Evolutionary conservation across 495 filamentous ascomycete genomes (phyloP), one percentile per base, ranked within the genome.

Genomic region (Extremus antarcticus): DNA sequence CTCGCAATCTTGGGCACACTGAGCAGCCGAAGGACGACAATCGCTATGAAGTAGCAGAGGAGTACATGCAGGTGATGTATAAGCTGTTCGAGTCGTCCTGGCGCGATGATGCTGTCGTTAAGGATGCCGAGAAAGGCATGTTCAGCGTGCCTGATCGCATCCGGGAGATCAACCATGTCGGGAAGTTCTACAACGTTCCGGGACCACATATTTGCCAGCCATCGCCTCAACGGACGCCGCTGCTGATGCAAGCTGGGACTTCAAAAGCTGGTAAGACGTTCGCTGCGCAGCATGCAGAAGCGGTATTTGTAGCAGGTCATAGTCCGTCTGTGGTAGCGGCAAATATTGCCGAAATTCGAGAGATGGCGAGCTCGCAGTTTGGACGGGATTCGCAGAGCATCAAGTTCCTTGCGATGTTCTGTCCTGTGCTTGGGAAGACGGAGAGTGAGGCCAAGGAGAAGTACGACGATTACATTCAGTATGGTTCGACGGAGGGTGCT

Each of bases 11-110:
- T 25, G 79, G 79, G 23, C 66, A 68, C 43, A 65, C 70, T 3
- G 71, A 81, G 47, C 81, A 84, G 58, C 64, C 62, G 29, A 52
- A 80, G 72, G 81, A 85, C 66, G 82, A 85, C 60, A 76, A 84
- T 54, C 71, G 83, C 40, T 86, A 86, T 65, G 75, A 72, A 19
- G 68, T 78, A 43, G 82, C 82, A 2, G 78, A 83, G 54, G 83
- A 87, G 61, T 87, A 85, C 65, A 66, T 86, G 52, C 71, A 74
- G 45, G 79, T 85, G 3, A 73, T 83, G 56, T 85, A 85, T 71
- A 85, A 84, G 61, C 76, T 86, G 1, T 77, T 77, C 65, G 77
- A 85, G 58, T 81, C 79, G 15, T 85, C 81, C 10, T 85, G 82
- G 82, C 72, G 80, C 4, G 75, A 79, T 53, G 82, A 86, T 55